These are phyloP conservation scores for Aspergillus melleus DNA, from an alignment of 2,329 filamentous ascomycete species.

Conservation along the genomic window DNA sequence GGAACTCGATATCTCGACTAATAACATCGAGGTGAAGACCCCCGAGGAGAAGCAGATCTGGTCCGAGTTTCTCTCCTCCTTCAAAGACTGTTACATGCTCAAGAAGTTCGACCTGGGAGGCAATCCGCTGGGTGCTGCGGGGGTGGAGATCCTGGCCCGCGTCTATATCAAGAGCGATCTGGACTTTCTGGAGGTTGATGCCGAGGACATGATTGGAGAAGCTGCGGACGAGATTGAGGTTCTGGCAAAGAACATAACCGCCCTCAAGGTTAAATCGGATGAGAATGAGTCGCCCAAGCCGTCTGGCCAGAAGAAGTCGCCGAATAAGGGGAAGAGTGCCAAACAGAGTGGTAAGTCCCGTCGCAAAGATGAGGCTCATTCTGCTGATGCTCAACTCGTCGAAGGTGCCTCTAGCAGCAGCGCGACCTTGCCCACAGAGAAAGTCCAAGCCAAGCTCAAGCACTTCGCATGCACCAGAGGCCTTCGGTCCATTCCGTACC, in stretches of 20 bases:
- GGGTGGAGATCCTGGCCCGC: conserved; percentile 48
- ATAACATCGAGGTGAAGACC: conserved; percentile 43
- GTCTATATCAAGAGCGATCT: conserved; percentile 42
- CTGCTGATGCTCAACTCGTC: not conserved
- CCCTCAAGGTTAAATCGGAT: conserved; percentile 11
- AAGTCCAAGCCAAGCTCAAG: conserved; percentile 19
- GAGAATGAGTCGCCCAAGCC: conserved; percentile 15
- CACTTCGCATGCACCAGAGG: conserved; percentile 34
- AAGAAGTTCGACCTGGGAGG: conserved; percentile 47
- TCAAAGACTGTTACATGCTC: conserved; percentile 44
- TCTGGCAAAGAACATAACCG: not conserved
- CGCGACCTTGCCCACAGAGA: conserved; percentile 1
- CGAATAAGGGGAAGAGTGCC: conserved; percentile 16
- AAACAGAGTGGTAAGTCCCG: conserved; percentile 13
- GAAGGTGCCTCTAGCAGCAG: conserved; percentile 12
- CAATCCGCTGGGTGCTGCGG: conserved; percentile 44
- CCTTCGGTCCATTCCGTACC: conserved; percentile 36
- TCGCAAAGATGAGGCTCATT: not conserved
- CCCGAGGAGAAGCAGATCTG: conserved; percentile 41
- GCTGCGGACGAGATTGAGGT: conserved; percentile 9
- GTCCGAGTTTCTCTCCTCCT: conserved; percentile 46
- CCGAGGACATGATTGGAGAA: conserved; percentile 17
- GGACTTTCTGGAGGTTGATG: conserved; percentile 32
- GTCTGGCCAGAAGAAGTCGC: conserved; percentile 17
- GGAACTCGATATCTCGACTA: conserved; percentile 49